Percentiles rank a stretch among this genome's conserved stretches.
phyloP scores from a whole-genome alignment of 306 rosid genomes.

The Cucurbita maxima region DNA sequence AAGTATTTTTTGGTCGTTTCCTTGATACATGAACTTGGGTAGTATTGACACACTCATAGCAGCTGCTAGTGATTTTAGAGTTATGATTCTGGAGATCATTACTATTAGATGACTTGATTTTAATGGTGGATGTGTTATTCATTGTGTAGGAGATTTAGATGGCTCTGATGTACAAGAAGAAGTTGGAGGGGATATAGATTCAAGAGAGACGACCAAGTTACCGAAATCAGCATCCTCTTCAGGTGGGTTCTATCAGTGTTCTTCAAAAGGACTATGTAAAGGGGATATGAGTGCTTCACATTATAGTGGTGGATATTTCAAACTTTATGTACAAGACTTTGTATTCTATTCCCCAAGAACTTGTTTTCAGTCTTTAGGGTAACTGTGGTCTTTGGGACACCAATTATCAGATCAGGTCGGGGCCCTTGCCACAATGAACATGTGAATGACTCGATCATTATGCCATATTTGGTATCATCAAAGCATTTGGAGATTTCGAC shows the following conservation, averaged over 20 bases:
- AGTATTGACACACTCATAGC: neutral
- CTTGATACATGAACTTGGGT: neutral
- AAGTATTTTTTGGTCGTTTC: neutral
- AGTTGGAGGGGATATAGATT: slow-evolving; percentile 51
- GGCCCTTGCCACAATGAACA: slow-evolving; percentile 57
- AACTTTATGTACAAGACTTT: slow-evolving; percentile 71
- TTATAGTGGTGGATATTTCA: slow-evolving; percentile 74
- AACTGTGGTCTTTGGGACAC: slow-evolving; percentile 77
- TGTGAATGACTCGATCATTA: slow-evolving; percentile 49
- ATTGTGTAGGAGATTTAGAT: slow-evolving; percentile 75
- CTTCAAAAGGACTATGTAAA: slow-evolving; percentile 94
- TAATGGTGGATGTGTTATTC: neutral
- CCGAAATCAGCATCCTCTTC: slow-evolving; percentile 97
- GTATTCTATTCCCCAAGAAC: slow-evolving; percentile 70
- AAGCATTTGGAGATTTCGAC: slow-evolving; percentile 64
- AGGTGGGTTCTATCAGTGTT: slow-evolving; percentile 95
- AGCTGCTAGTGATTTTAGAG: neutral
- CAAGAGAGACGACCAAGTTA: slow-evolving; percentile 51
- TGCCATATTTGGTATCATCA: slow-evolving; percentile 47
- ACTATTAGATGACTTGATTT: neutral
- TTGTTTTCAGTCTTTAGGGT: slow-evolving; percentile 74
- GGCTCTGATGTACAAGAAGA: slow-evolving; percentile 71
- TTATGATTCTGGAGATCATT: neutral
- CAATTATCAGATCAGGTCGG: slow-evolving; percentile 58
- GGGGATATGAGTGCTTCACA: slow-evolving; percentile 92